Evolutionary conservation across 306 rosid species (phyloP).

Genomic region (Dalbergia cochinchinensis): DNA sequence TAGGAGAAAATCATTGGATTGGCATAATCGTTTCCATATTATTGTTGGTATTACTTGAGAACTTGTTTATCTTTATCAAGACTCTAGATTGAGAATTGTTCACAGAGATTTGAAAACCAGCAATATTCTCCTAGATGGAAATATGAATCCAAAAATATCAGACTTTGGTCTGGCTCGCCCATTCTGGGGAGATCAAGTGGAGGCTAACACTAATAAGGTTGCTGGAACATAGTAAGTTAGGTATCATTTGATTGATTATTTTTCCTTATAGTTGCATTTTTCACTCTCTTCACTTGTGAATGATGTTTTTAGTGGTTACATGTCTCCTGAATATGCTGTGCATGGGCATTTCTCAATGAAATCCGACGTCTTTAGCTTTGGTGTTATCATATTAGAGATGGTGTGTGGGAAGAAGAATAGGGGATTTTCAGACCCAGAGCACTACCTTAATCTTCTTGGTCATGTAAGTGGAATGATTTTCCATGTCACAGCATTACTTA

Average conservation of each 20-base stretch:
- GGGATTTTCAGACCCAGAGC: constrained; percentile 44
- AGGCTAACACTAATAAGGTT: not conserved
- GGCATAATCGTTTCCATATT: constrained; percentile 25
- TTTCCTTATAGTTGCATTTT: too few relatives aligned
- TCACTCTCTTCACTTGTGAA: too few relatives aligned
- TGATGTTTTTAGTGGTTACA: constrained; percentile 53
- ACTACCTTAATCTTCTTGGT: constrained; percentile 51
- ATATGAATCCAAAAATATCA: constrained; percentile 25
- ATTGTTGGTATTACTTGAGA: constrained; percentile 10
- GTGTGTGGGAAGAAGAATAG: constrained; percentile 55
- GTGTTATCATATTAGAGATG: constrained; percentile 59
- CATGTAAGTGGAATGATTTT: constrained; percentile 46
- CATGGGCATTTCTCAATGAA: constrained; percentile 57
- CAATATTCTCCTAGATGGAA: not conserved
- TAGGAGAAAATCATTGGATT: constrained; percentile 26
- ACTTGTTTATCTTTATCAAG: constrained; percentile 15
- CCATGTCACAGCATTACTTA: too few relatives aligned
- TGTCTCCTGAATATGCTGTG: constrained; percentile 67
- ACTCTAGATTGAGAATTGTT: constrained; percentile 8
- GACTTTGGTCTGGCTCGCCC: constrained; percentile 38
- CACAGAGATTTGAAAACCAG: not conserved
- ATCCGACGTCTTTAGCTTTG: constrained; percentile 64
- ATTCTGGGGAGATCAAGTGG: constrained; percentile 7
- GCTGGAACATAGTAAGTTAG: constrained; percentile 19
- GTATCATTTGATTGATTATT: not conserved